Evolutionary conservation across 2,329 filamentous ascomycete species (phyloP), one percentile per base, ranked within the genome.

Genomic region (Colletotrichum cereale): DNA sequence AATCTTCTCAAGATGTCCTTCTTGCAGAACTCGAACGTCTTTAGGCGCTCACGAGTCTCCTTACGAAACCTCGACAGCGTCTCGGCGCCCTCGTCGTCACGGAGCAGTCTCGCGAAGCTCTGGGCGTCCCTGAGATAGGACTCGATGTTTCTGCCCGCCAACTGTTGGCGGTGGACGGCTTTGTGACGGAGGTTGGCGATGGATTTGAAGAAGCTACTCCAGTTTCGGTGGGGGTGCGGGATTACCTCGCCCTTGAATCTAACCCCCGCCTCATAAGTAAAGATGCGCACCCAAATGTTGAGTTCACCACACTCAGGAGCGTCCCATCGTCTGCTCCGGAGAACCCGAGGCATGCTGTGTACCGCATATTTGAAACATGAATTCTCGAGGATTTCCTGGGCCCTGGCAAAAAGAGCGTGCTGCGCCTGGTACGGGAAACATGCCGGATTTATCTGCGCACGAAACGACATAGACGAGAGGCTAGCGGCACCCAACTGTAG

Each of bases 21-120:
- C 31, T 40, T 63, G 14, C 36, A 29, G 24, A 10, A 16, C 6
- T 63, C 61, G 7, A 52, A 31, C 11, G 4, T n/a, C 12, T n/a
- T 12, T 6, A 63, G 29, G 8, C 14, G 12, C 24, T 12, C 26
- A 16, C 47, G 16, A 14, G 12, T 63, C 24, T 53, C 34, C 18
- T 40, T 24, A 21, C 36, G 47, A 24, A 31, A 38, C 24, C 14
- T 14, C 18, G n/a, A n/a, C 18, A 63, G 34, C 31, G 34, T 42
- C 11, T 21, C n/a, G 3, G 16, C n/a, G 3, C 47, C 47, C 12
- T 83, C 2, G 84, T 84, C 73, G 83, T 77, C 34, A 57, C 75
- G 0, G 73, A 76, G 31, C 14, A 52, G 65, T 16, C 29, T 52
- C 31, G n/a, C 10, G 2, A 64, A 8, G 38, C 11, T 6, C 2